Conservation (phyloP, 129 eudicot genomes). For the Sambucus nigra region DNA sequence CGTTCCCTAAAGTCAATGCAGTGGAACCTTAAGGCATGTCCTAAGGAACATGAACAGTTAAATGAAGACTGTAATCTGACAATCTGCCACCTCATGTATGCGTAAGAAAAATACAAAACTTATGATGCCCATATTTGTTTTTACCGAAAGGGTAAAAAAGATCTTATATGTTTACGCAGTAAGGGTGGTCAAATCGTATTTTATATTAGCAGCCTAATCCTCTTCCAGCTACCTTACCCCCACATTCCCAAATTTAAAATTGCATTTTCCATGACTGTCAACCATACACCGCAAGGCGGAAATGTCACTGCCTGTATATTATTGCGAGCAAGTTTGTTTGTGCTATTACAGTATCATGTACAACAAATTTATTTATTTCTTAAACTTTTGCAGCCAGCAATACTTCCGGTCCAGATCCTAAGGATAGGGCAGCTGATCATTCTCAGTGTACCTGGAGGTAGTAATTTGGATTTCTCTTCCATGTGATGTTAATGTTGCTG, state of each 20-base stretch:
- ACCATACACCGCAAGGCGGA: conserved; percentile 3
- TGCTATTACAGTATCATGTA: neutral
- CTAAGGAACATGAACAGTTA: neutral
- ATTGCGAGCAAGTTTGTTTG: neutral
- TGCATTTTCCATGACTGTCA: neutral
- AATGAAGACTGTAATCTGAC: neutral
- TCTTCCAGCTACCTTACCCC: neutral
- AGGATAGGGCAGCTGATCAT: conserved; percentile 90
- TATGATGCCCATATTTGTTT: neutral
- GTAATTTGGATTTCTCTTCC: conserved; percentile 9
- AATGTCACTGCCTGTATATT: too few relatives aligned
- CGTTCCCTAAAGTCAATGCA: too few relatives aligned
- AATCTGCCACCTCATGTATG: neutral
- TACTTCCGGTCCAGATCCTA: conserved; percentile 87
- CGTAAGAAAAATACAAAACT: neutral
- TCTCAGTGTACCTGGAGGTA: conserved; percentile 99
- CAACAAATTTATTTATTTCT: neutral
- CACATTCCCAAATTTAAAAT: neutral
- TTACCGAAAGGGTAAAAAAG: neutral
- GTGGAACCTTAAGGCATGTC: neutral
- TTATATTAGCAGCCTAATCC: neutral
- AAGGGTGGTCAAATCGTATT: neutral
- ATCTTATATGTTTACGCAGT: neutral
- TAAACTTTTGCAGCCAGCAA: conserved; percentile 60
- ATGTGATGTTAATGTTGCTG: neutral